Evolutionary conservation across 306 rosid genomes (phyloP).

Genomic region (Rosa rugosa): DNA sequence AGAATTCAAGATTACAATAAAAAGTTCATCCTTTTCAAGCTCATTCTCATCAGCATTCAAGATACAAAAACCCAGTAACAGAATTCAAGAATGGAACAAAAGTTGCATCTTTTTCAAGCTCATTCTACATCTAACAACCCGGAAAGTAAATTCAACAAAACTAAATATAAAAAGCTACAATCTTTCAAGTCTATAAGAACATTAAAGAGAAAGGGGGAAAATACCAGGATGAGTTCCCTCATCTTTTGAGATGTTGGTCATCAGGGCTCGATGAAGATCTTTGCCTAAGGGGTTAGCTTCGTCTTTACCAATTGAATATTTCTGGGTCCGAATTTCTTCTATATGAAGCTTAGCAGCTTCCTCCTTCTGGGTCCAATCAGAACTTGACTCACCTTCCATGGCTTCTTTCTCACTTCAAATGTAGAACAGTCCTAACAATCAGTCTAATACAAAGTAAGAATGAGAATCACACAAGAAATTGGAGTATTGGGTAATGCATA

Average conservation of each 20-base stretch:
- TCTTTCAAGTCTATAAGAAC: background rate
- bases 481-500: too few relatives aligned
- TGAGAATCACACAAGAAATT: too few relatives aligned
- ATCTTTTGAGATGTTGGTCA: slow-evolving; percentile 11
- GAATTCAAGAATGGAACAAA: too few relatives aligned
- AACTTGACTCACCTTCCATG: background rate
- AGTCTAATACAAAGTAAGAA: too few relatives aligned
- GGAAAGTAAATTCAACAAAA: background rate
- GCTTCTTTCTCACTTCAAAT: too few relatives aligned
- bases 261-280: slow-evolving; percentile 11
- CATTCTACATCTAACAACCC: background rate
- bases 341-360: background rate
- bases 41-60: too few relatives aligned
- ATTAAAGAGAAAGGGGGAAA: background rate
- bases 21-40: too few relatives aligned
- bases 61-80: too few relatives aligned
- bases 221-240: slow-evolving; percentile 15
- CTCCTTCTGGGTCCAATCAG: background rate
- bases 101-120: too few relatives aligned
- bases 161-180: background rate
- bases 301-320: slow-evolving; percentile 11
- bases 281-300: background rate
- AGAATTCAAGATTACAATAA: too few relatives aligned
- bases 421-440: too few relatives aligned
- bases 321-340: slow-evolving; percentile 12